Percentiles rank a stretch among this genome's conserved stretches.
These are phyloP conservation scores for Ochetophila trinervis DNA, from an alignment of 306 rosid genomes.

Conservation along the genomic window DNA sequence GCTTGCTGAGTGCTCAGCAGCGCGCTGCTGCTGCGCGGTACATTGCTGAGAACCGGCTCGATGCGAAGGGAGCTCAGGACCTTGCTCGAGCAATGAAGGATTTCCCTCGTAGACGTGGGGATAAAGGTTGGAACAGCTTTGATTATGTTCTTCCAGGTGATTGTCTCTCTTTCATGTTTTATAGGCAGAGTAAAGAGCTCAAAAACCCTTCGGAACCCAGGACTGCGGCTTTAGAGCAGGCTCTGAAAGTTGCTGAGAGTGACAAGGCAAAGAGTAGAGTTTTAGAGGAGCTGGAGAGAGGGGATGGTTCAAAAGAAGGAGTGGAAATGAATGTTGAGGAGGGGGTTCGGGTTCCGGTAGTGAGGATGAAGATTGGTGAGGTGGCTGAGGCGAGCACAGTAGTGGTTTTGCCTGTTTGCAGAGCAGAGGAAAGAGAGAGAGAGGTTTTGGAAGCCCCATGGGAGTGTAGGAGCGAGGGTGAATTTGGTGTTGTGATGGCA, in stretches of 20 bases:
- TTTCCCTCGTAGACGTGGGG: slow-evolving; percentile 61
- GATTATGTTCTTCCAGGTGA: slow-evolving; percentile 64
- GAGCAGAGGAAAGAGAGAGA: slow-evolving; percentile 42
- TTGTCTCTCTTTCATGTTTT: slow-evolving; percentile 67
- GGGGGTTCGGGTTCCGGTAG: slow-evolving; percentile 60
- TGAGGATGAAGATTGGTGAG: slow-evolving; percentile 78
- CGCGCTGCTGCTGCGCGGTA: slow-evolving; percentile 59
- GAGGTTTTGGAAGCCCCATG: slow-evolving; percentile 66
- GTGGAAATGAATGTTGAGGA: not conserved
- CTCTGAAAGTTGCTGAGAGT: slow-evolving; percentile 41
- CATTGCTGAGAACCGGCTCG: slow-evolving; percentile 39
- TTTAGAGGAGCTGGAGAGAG: slow-evolving; percentile 33
- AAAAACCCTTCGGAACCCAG: slow-evolving; percentile 42
- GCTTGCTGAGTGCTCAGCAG: slow-evolving; percentile 54
- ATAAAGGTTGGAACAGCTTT: slow-evolving; percentile 65
- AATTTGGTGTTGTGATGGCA: slow-evolving; percentile 67
- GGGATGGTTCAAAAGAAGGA: not conserved
- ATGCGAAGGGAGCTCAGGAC: slow-evolving; percentile 51
- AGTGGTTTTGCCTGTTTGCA: slow-evolving; percentile 66
- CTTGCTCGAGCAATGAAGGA: slow-evolving; percentile 81
- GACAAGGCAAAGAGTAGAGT: slow-evolving; percentile 50
- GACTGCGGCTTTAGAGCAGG: slow-evolving; percentile 45
- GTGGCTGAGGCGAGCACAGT: slow-evolving; percentile 72
- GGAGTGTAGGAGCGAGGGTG: slow-evolving; percentile 53
- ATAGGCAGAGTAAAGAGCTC: slow-evolving; percentile 60